Base-by-base conservation (phyloP, 1,139 yeast genomes). In the Diutina pseudorugosa region DNA sequence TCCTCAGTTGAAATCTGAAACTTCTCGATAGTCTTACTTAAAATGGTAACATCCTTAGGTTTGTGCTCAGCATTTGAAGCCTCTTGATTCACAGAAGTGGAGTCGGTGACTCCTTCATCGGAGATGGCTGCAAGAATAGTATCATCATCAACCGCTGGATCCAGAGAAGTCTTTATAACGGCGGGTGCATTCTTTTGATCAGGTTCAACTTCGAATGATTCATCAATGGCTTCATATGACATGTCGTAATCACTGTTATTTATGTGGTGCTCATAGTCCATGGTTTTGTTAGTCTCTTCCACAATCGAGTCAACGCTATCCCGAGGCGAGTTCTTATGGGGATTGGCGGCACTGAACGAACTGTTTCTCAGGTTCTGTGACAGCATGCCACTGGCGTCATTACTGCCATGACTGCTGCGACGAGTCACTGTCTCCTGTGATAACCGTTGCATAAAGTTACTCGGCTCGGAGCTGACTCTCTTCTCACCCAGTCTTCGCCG, bases 401-500 rank as follows among this genome's bases (percentile, higher is more conserved):
- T 27, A 2, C 27, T 33, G 21, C 49, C 40, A 5, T 45, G 36
- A 27, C 49, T 45, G 21, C 41, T 27, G 8, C 40, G 36, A 7
- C 41, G 42, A 16, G 20, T n/a, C 42, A 16, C 6, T 18, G 25
- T 19, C 21, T 45, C 47, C n/a, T 45, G 49, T 5, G 49, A 45
- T n/a, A 45, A 16, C 7, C 49, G 36, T 14, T 19, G 27, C 8
- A 45, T 27, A 14, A 8, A 5, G 3, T 8, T 11, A 27, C 14
- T 7, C 9, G 49, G 49, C 12, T 45, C 49, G 7, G 49, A 45
- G 16, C 49, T 45, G 14, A 45, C 16, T 11, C 49, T 18, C 14
- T 45, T 45, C 18, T 45, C 49, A n/a, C 49, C 49, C 36, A 43
- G 47, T 23, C 47, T 27, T 12, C 40, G 16, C n/a, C 49, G 49